Evolutionary conservation across 768 basidiomycete species (phyloP).

Genomic region (Phylloporus rhodoxanthus): DNA sequence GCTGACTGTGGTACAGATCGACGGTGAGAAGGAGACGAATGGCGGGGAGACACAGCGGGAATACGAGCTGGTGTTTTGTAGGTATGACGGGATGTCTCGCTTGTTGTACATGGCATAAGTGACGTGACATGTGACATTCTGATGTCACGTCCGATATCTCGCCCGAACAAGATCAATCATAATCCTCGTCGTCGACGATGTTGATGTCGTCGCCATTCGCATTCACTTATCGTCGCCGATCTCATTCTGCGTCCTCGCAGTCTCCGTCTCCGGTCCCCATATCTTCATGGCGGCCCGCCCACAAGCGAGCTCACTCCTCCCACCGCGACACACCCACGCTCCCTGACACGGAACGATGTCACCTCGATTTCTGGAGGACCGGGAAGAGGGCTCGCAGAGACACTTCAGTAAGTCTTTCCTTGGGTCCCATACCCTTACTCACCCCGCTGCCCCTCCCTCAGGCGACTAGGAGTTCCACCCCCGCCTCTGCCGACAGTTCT

Average conservation of each 20-base stretch:
- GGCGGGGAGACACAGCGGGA: background rate
- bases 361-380: constrained; percentile 47
- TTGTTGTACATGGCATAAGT: constrained; percentile 16
- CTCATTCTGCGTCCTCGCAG: constrained; percentile 44
- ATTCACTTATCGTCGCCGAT: constrained; percentile 43
- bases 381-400: constrained; percentile 52
- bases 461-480: constrained; percentile 27
- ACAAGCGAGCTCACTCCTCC: constrained; percentile 47
- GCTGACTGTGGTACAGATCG: constrained; percentile 8
- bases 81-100: constrained; percentile 9
- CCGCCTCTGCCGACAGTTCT: constrained; percentile 27
- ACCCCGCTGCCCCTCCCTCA: background rate
- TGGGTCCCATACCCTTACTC: constrained; percentile 3
- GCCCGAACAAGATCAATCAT: constrained; percentile 14
- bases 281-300: constrained; percentile 36
- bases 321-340: constrained; percentile 31
- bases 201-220: constrained; percentile 26
- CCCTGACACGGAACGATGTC: constrained; percentile 43
- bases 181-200: background rate
- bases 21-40: background rate
- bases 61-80: constrained; percentile 21
- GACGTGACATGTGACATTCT: constrained; percentile 20
- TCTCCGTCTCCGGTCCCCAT: constrained; percentile 33
- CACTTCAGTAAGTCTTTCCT: constrained; percentile 35
- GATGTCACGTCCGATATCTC: constrained; percentile 8